Evolutionary conservation across 2,329 filamentous ascomycete genomes (phyloP), one percentile per base, ranked within the genome.

Genomic region (Venturia aucupariae): DNA sequence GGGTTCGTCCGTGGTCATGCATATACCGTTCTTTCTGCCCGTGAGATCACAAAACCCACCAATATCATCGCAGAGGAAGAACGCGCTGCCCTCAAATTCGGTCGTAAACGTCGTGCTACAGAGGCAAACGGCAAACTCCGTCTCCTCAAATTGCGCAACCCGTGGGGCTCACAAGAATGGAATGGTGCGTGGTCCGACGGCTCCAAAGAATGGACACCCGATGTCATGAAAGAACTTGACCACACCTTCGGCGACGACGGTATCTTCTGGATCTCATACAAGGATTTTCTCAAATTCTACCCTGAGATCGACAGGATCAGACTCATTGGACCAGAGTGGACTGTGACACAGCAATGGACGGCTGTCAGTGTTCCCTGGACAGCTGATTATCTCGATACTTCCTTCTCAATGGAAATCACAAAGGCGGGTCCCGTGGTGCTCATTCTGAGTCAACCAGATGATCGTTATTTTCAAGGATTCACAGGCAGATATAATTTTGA

Each of bases 111-210:
- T 51, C 35, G 27, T 32, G 38, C 48, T 27, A 64, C 59, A 39
- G 51, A 64, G 19, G 68, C 0, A 68, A 67, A 44, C 27, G 55
- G 38, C 22, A 64, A 64, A 57, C 67, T 74, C 30, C 81, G 86
- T 2, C 77, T 92, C 1, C 77, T 91, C 2, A 81, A 86, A 61
- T 77, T 66, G 27, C 63, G 63, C 6, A 94, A 94, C 68, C 90
- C 90, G 0, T 94, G 90, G 90, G 90, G 90, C 0, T 84, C 35
- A 1, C 41, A 85, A 68, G 90, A 92, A 74, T 93, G 90, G 89
- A 88, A 84, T 48, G 90, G 90, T 0, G 80, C 89, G 0, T 94
- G 90, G 89, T 85, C 83, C 32, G 90, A 94, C 70, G 90, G 90
- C 0, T 90, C 87, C 17, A 88, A 89, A 69, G 86, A 93, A 74